Evolutionary conservation across 768 basidiomycete genomes (phyloP).

Genomic region (Termitomyces sp.): DNA sequence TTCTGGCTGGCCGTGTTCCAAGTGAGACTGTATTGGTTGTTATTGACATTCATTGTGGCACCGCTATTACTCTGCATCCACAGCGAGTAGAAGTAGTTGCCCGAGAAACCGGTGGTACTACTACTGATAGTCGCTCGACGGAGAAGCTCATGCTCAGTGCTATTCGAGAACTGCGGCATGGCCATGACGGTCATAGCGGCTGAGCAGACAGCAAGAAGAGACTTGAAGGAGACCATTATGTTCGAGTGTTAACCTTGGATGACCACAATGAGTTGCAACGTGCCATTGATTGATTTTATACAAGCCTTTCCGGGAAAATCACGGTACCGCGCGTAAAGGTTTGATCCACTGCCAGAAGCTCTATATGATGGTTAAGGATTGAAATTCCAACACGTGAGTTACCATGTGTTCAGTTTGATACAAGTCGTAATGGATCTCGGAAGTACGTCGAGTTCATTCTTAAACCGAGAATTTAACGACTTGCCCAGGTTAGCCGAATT

Average conservation of each 20-base stretch:
- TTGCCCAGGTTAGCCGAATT: not conserved
- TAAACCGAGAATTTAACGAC: not conserved
- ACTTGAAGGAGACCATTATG: conserved; percentile 10
- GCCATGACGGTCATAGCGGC: conserved; percentile 17
- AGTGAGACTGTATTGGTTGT: conserved; percentile 26
- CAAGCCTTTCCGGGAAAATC: not conserved
- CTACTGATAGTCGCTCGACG: not conserved
- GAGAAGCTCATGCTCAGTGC: conserved; percentile 12
- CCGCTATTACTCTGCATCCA: conserved; percentile 26
- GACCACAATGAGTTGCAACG: not conserved
- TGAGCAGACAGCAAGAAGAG: conserved; percentile 15
- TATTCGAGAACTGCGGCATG: conserved; percentile 11
- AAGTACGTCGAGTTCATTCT: not conserved
- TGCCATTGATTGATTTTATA: not conserved
- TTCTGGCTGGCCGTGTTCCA: conserved; percentile 28
- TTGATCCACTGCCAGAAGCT: not conserved
- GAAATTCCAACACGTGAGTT: not conserved
- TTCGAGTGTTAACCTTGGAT: not conserved
- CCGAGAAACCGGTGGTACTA: conserved; percentile 24
- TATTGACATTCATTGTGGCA: conserved; percentile 27
- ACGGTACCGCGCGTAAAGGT: not conserved
- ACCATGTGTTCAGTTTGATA: not conserved
- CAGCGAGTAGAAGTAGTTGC: conserved; percentile 34
- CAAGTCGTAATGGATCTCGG: not conserved
- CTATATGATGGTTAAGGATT: not conserved